phyloP scores from a whole-genome alignment of 768 basidiomycete genomes.

The Kwoniella mangroviensis region DNA sequence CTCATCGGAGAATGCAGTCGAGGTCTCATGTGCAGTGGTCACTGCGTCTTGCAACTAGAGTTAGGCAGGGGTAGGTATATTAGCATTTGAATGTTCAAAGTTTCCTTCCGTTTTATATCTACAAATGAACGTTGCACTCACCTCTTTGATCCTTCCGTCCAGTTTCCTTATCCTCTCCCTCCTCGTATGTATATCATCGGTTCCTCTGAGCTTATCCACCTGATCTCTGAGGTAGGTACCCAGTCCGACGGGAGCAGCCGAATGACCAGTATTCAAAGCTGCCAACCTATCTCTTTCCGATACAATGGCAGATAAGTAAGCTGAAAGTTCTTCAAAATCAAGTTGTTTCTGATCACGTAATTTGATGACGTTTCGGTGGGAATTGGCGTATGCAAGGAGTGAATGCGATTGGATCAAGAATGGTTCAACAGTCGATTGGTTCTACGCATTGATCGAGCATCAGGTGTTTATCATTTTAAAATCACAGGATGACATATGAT shows the following conservation, averaged over 20 bases:
- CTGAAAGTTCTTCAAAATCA: constrained; percentile 95
- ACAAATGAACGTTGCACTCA: constrained; percentile 53
- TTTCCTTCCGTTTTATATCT: too few relatives aligned
- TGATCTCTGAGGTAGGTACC: constrained; percentile 88
- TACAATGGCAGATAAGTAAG: constrained; percentile 90
- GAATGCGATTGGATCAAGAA: constrained; percentile 89
- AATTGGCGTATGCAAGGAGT: constrained; percentile 87
- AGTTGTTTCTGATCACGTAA: constrained; percentile 97
- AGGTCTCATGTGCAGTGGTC: constrained; percentile 90
- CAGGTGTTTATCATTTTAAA: not conserved
- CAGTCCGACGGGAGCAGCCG: constrained; percentile 73
- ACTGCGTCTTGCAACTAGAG: constrained; percentile 84
- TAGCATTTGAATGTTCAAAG: not conserved
- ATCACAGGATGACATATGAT: not conserved
- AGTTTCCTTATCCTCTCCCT: constrained; percentile 93
- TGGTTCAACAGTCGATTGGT: constrained; percentile 87
- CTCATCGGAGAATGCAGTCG: constrained; percentile 94
- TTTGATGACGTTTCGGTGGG: constrained; percentile 91
- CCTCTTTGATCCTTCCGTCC: constrained; percentile 95
- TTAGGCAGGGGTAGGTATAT: constrained; percentile 59
- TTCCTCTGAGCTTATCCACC: constrained; percentile 87
- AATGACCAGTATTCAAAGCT: constrained; percentile 85
- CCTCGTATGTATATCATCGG: constrained; percentile 88
- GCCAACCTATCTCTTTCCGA: constrained; percentile 89
- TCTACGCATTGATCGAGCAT: constrained; percentile 64